These are phyloP conservation scores for Fragilaria crotonensis DNA, from an alignment of 108 stramenopile genomes.

Conservation along the genomic window DNA sequence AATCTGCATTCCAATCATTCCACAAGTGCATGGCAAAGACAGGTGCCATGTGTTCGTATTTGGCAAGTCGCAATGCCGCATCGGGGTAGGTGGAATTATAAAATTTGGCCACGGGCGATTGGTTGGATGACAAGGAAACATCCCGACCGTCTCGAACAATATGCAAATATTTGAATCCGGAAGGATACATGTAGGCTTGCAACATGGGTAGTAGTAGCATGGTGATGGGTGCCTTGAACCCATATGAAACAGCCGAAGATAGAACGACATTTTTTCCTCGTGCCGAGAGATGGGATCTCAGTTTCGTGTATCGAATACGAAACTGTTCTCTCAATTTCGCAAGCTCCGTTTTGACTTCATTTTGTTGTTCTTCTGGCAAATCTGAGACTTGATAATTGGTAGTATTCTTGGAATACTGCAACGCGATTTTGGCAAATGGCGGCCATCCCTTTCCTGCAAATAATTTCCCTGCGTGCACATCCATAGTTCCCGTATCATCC, in stretches of 20 bases:
- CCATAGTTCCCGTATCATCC: slow-evolving; percentile 59
- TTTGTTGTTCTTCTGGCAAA: slow-evolving; percentile 9
- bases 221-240: slow-evolving; percentile 73
- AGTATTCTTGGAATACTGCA: slow-evolving; percentile 13
- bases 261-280: background rate
- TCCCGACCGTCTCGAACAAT: slow-evolving; percentile 81
- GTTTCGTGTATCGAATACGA: background rate
- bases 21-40: slow-evolving; percentile 40
- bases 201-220: slow-evolving; percentile 67
- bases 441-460: slow-evolving; percentile 57
- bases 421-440: slow-evolving; percentile 29
- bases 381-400: slow-evolving; percentile 15
- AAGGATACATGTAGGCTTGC: slow-evolving; percentile 1
- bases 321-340: background rate
- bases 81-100: slow-evolving; percentile 34
- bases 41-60: background rate
- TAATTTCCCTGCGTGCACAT: slow-evolving; percentile 42
- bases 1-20: slow-evolving; percentile 49
- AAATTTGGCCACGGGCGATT: slow-evolving; percentile 69
- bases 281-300: background rate
- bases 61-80: slow-evolving; percentile 1
- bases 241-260: slow-evolving; percentile 20
- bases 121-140: slow-evolving; percentile 62
- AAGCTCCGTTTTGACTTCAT: background rate
- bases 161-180: slow-evolving; percentile 42